phyloP scores from a whole-genome alignment of 2,329 filamentous ascomycete species.

The Diaporthe amygdali region DNA sequence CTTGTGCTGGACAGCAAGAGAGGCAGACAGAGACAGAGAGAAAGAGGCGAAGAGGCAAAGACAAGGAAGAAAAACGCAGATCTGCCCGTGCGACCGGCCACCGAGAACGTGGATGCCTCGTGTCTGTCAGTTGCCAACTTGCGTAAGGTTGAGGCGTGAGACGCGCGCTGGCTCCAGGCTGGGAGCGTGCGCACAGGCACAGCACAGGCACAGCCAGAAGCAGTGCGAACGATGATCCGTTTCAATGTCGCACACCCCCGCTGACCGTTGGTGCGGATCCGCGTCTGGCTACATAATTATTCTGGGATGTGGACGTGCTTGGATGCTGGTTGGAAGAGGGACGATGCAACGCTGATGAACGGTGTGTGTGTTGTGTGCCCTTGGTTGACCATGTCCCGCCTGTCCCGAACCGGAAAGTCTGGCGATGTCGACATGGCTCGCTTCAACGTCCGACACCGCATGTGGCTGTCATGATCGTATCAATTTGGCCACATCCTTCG shows the following conservation, averaged over 20 bases:
- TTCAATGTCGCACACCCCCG: slow-evolving; percentile 2
- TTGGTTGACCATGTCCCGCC: neutral
- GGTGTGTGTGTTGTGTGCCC: neutral
- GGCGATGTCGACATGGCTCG: neutral
- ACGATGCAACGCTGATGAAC: neutral
- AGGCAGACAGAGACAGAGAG: neutral
- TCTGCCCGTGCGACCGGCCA: neutral
- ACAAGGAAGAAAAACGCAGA: neutral
- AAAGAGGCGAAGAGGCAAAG: neutral
- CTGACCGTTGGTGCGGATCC: slow-evolving; percentile 18
- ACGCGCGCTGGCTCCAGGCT: no score
- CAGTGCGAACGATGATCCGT: neutral
- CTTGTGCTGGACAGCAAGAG: no score
- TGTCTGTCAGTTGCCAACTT: slow-evolving; percentile 18
- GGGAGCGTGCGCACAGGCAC: neutral
- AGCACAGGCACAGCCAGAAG: neutral
- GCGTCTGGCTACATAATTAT: neutral
- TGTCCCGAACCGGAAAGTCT: slow-evolving; percentile 10
- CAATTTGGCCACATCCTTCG: neutral
- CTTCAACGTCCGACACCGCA: slow-evolving; percentile 10
- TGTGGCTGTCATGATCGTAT: neutral
- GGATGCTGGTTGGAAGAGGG: neutral
- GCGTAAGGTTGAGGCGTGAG: neutral
- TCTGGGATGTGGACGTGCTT: neutral
- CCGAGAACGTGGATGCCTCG: slow-evolving; percentile 11